These are phyloP conservation scores for Neofusicoccum umdonicola DNA, from an alignment of 2,329 filamentous ascomycete genomes.

Conservation along the genomic window DNA sequence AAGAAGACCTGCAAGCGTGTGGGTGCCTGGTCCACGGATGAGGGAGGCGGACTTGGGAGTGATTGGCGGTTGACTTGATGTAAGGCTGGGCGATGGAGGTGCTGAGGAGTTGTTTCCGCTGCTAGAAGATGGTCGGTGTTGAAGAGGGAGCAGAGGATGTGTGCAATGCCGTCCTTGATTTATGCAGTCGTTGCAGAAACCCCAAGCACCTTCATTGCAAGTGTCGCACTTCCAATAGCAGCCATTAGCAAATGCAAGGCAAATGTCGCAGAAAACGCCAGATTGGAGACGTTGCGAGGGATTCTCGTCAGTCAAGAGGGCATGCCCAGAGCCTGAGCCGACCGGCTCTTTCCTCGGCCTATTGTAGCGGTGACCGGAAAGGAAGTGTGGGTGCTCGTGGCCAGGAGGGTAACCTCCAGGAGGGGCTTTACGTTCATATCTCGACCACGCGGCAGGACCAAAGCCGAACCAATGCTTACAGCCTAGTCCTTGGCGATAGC, in stretches of 20 bases:
- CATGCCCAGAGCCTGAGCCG: conserved; percentile 15
- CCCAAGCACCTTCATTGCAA: conserved; percentile 94
- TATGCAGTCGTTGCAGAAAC: conserved; percentile 85
- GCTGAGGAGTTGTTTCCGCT: conserved; percentile 20
- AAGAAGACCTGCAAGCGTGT: conserved; percentile 32
- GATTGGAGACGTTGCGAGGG: conserved; percentile 67
- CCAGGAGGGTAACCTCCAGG: conserved; percentile 40
- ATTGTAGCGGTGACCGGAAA: conserved; percentile 49
- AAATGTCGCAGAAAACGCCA: conserved; percentile 81
- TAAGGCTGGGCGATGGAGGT: conserved; percentile 31
- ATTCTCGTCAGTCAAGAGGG: conserved; percentile 52
- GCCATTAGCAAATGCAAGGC: conserved; percentile 69
- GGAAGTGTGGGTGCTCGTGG: conserved; percentile 52
- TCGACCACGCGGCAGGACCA: conserved; percentile 66
- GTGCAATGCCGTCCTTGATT: conserved; percentile 78
- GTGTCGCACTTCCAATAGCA: conserved; percentile 87
- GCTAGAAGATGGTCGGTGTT: conserved; percentile 49
- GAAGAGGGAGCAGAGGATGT: conserved; percentile 75
- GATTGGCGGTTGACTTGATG: conserved; percentile 27
- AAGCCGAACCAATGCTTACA: conserved; percentile 90
- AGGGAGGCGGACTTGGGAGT: conserved; percentile 29
- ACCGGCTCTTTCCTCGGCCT: conserved; percentile 21
- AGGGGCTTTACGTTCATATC: conserved; percentile 55
- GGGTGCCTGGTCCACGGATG: conserved; percentile 35
- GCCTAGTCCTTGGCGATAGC: conserved; percentile 73